A percentile compares a stretch with the other conserved stretches of the same genome.
Conservation (phyloP, 2,329 filamentous ascomycete genomes). For the Coniochaeta pulveracea region DNA sequence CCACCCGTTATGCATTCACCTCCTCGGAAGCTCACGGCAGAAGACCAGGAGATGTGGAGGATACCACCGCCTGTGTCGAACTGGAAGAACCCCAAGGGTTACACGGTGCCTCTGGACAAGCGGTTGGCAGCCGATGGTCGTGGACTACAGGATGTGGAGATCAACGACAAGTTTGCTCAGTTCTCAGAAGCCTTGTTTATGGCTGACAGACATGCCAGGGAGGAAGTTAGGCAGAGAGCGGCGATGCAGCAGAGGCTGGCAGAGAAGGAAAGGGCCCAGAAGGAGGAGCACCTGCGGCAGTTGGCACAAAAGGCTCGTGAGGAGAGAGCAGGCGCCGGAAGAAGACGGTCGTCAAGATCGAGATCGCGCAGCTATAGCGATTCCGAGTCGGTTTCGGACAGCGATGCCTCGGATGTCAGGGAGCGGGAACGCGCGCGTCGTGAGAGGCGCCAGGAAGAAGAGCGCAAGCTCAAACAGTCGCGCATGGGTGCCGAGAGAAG, state of each 20-base stretch:
- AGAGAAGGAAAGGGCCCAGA: constrained; percentile 90
- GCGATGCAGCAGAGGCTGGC: constrained; percentile 93
- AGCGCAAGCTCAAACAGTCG: constrained; percentile 83
- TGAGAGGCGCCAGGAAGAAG: constrained; percentile 70
- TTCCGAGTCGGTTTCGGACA: constrained; percentile 35
- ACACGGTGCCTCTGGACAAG: constrained; percentile 92
- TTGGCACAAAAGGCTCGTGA: constrained; percentile 87
- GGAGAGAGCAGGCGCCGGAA: constrained; percentile 48
- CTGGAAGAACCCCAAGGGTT: constrained; percentile 99
- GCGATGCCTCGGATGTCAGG: constrained; percentile 59
- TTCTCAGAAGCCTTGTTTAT: constrained; percentile 92
- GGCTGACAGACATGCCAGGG: constrained; percentile 85
- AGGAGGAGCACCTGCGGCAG: constrained; percentile 82
- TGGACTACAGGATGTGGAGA: constrained; percentile 83
- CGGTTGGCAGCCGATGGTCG: constrained; percentile 87
- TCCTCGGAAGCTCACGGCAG: constrained; percentile 85
- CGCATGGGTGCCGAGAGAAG: constrained; percentile 91
- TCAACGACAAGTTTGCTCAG: constrained; percentile 97
- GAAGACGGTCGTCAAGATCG: constrained; percentile 20
- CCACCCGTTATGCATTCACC: constrained; percentile 93
- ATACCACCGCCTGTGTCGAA: constrained; percentile 80
- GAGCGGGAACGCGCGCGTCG: constrained; percentile 68
- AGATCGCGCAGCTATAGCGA: constrained; percentile 40
- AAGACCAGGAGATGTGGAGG: constrained; percentile 95
- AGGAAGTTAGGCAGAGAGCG: constrained; percentile 86